Percentiles rank a stretch among this genome's conserved stretches.
Conservation (phyloP, 1,284 basidiomycete species). For the Polyporus tsugae region DNA sequence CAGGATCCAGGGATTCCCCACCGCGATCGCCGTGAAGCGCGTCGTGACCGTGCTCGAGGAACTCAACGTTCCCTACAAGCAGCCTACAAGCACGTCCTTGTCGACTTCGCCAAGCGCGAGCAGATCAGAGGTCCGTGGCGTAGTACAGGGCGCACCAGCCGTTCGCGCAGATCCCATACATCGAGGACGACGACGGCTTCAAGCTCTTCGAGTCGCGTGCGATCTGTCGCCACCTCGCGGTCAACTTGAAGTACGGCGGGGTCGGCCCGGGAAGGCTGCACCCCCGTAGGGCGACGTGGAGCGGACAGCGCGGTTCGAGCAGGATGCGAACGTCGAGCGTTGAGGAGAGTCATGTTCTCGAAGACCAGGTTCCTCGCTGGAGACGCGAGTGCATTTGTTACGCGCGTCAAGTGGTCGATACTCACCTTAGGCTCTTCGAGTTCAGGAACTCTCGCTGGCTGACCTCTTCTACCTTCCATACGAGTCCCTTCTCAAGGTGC, state of each 20-base stretch:
- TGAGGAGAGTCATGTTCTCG: too few relatives aligned
- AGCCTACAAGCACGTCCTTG: constrained; percentile 55
- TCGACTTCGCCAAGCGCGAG: constrained; percentile 54
- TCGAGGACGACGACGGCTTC: constrained; percentile 61
- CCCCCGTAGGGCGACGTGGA: constrained; percentile 44
- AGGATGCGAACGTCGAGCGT: constrained; percentile 65
- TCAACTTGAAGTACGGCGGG: constrained; percentile 51
- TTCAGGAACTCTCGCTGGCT: constrained; percentile 60
- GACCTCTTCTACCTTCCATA: constrained; percentile 64
- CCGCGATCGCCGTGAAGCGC: too few relatives aligned
- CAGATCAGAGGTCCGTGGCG: constrained; percentile 42
- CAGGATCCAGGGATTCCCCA: too few relatives aligned
- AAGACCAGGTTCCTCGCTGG: too few relatives aligned
- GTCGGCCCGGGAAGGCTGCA: constrained; percentile 49
- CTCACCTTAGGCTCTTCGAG: too few relatives aligned
- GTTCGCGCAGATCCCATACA: constrained; percentile 72
- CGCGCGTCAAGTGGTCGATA: too few relatives aligned
- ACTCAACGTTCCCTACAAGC: constrained; percentile 59
- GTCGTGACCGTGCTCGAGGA: constrained; percentile 52
- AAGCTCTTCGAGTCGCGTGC: constrained; percentile 60
- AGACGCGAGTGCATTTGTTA: too few relatives aligned
- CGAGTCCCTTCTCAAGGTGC: constrained; percentile 40
- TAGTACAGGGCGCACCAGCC: constrained; percentile 61
- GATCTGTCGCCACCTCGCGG: constrained; percentile 58
- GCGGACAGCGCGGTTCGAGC: constrained; percentile 59